Base-by-base conservation (phyloP, 352 stramenopile species). In the Globisporangium alternatum region DNA sequence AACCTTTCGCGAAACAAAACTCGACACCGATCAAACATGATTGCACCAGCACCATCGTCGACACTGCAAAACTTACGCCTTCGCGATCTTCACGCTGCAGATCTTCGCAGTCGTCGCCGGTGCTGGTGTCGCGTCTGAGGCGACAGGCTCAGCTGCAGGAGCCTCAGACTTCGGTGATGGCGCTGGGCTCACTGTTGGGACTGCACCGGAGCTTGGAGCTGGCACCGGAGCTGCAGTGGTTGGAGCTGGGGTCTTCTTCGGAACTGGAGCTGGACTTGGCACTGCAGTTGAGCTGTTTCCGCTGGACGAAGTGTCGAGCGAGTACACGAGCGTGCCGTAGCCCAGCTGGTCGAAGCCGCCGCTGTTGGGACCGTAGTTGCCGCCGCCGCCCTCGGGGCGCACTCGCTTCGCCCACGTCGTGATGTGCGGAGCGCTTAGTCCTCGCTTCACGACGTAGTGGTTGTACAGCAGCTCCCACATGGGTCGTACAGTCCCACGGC, bases 281-380 rank as follows among this genome's bases (percentile, higher is more conserved):
- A 28, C 17, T 41, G 15, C 2, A 17, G 12, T 41, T 19, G 43
- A 31, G 30, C 30, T 56, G 35, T 31, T 39, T 13, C 13, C 33
- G 59, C 8, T 5, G 21, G 22, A 25, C 8, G 37, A 33, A n/a
- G 19, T 12, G 5, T 60, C 56, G 35, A 64, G 37, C 8, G 49
- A 63, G 64, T 60, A 70, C 13, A 60, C 48, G 58, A 69, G 57
- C n/a, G 64, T 67, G 25, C 64, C 59, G 45, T 67, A 70, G 30
- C 58, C 64, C 30, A 70, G 58, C 58, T 70, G 64, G 33, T 70
- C 64, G 44, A 48, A 67, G 19, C 64, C 64, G 6, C 64, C 64
- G 19, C 64, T 67, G 64, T 67, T 70, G 1, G 64, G 59, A 4
- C 64, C 64, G n/a, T 63, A 70, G 64, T 70, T 67, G 41, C 64